Conservation (phyloP, 768 basidiomycete genomes). For the Cystofilobasidium macerans region DNA sequence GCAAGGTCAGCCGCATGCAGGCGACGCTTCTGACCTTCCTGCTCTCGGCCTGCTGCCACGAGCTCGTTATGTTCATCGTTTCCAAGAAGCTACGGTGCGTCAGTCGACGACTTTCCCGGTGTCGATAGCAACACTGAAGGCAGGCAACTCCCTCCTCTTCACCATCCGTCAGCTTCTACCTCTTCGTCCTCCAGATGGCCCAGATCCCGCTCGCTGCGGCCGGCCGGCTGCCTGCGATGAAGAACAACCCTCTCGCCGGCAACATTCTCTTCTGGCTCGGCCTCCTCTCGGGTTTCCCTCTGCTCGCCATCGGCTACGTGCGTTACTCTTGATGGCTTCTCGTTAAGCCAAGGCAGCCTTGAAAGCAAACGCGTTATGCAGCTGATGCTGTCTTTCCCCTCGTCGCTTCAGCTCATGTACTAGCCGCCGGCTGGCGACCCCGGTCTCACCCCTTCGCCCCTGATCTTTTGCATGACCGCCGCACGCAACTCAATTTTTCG, state of each 20-base stretch:
- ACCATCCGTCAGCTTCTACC: slow-evolving; percentile 54
- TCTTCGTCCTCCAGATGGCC: slow-evolving; percentile 47
- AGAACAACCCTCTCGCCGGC: slow-evolving; percentile 62
- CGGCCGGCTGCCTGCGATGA: slow-evolving; percentile 63
- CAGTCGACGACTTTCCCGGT: neutral
- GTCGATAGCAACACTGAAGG: too few relatives aligned
- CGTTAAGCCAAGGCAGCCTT: too few relatives aligned
- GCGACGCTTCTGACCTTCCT: slow-evolving; percentile 91
- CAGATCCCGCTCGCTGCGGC: slow-evolving; percentile 39
- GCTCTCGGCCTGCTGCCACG: slow-evolving; percentile 77
- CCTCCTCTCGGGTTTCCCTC: slow-evolving; percentile 70
- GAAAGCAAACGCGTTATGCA: too few relatives aligned
- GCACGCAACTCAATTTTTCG: too few relatives aligned
- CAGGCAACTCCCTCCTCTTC: neutral
- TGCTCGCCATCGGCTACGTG: slow-evolving; percentile 43
- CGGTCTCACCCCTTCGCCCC: too few relatives aligned
- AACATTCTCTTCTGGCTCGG: slow-evolving; percentile 85
- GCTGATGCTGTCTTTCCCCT: too few relatives aligned
- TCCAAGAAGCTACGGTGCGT: slow-evolving; percentile 77
- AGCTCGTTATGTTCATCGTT: slow-evolving; percentile 92
- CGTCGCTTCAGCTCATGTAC: too few relatives aligned
- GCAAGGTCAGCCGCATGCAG: slow-evolving; percentile 59
- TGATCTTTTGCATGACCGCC: too few relatives aligned
- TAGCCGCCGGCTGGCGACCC: too few relatives aligned
- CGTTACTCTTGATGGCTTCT: neutral